phyloP scores from a whole-genome alignment of 1,139 yeast genomes.

The Blastobotrys aristatus region DNA sequence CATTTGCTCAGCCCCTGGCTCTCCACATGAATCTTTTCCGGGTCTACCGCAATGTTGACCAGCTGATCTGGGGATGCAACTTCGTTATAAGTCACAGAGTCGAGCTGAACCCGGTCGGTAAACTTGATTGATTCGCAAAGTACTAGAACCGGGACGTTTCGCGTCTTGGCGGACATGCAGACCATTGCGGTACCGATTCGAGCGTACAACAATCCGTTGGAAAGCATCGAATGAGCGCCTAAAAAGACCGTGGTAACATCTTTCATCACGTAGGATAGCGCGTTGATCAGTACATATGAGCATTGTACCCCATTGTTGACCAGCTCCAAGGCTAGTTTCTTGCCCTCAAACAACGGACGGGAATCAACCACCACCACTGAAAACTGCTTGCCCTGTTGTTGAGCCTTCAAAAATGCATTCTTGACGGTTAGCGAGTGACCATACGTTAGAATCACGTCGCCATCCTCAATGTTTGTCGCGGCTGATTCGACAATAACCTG shows the following conservation, averaged over 20 bases:
- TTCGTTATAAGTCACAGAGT: constrained; percentile 90
- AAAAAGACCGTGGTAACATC: constrained; percentile 87
- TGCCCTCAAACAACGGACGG: constrained; percentile 95
- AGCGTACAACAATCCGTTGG: constrained; percentile 88
- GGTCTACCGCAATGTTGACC: constrained; percentile 47
- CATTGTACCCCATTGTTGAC: constrained; percentile 55
- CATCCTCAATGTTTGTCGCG: constrained; percentile 66
- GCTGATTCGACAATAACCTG: constrained; percentile 80
- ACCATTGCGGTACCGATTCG: constrained; percentile 94
- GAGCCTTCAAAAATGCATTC: constrained; percentile 68
- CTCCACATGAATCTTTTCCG: constrained; percentile 24
- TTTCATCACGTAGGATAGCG: constrained; percentile 71
- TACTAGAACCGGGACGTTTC: constrained; percentile 89
- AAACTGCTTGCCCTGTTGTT: constrained; percentile 54
- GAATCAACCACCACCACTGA: constrained; percentile 87
- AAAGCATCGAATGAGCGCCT: constrained; percentile 96
- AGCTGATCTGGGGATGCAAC: constrained; percentile 78
- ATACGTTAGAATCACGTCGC: constrained; percentile 77
- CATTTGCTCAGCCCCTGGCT: constrained; percentile 52
- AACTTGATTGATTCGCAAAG: constrained; percentile 95
- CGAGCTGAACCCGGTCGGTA: constrained; percentile 91
- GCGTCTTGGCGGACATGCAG: constrained; percentile 83
- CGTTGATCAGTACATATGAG: constrained; percentile 72
- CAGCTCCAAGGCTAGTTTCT: constrained; percentile 60
- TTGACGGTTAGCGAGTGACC: constrained; percentile 85